Evolutionary conservation across 148 eudicot species (phyloP).

Genomic region (Chenopodium quinoa): DNA sequence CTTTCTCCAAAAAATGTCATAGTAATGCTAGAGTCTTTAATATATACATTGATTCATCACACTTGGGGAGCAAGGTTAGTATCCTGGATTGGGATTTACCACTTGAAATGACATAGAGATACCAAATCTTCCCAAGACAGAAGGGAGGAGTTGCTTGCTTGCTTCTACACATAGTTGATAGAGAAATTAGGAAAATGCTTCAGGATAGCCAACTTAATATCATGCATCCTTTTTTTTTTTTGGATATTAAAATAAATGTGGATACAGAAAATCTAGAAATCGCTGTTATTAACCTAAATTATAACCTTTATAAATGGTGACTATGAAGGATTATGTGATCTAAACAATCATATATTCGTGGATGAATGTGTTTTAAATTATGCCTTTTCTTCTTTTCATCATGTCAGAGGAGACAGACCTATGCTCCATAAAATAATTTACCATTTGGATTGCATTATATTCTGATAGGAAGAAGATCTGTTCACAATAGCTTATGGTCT

Average conservation of each 20-base stretch:
- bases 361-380: neutral
- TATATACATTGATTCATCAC: neutral
- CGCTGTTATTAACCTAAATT: neutral
- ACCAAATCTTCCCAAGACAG: neutral
- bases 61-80: neutral
- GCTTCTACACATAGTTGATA: neutral
- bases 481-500: slow-evolving; percentile 87
- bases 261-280: neutral
- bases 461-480: slow-evolving; percentile 83
- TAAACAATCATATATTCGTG: neutral
- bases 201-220: neutral
- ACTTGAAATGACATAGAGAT: neutral
- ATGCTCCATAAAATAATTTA: neutral
- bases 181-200: neutral
- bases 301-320: neutral
- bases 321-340: neutral
- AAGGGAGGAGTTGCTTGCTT: neutral
- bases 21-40: neutral
- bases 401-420: neutral
- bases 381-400: neutral
- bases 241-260: neutral
- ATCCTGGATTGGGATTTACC: neutral
- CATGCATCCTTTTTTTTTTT: neutral
- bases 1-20: neutral
- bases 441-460: neutral